Percentiles rank a stretch among this genome's conserved stretches.
These are phyloP conservation scores for Pleurotus citrinopileatus DNA, from an alignment of 768 basidiomycete genomes.

Conservation along the genomic window DNA sequence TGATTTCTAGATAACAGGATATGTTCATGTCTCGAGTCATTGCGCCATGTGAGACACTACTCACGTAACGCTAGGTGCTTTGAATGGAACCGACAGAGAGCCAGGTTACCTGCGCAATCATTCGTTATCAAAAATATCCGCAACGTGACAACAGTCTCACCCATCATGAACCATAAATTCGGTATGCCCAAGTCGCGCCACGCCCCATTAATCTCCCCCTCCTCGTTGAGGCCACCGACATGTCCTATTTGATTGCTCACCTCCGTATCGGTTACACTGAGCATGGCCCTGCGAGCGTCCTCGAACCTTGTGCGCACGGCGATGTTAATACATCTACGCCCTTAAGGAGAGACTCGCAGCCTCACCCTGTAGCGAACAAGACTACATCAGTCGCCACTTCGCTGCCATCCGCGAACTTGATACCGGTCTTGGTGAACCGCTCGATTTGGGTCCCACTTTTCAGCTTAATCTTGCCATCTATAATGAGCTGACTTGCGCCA, in stretches of 20 bases:
- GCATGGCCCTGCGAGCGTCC: conserved; percentile 35
- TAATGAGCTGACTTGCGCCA: conserved; percentile 58
- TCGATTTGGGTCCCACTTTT: conserved; percentile 56
- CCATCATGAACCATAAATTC: conserved; percentile 60
- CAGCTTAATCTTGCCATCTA: conserved; percentile 69
- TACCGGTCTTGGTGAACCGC: conserved; percentile 38
- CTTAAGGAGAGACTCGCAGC: too few relatives aligned
- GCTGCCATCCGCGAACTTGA: conserved; percentile 48
- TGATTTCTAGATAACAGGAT: conserved; percentile 72
- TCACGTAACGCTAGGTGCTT: conserved; percentile 66
- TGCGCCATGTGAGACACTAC: conserved; percentile 31
- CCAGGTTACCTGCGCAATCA: conserved; percentile 45
- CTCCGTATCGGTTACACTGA: conserved; percentile 46
- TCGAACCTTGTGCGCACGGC: conserved; percentile 46
- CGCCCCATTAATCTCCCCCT: conserved; percentile 57
- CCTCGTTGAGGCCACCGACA: conserved; percentile 60
- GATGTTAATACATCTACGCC: too few relatives aligned
- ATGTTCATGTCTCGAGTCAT: too few relatives aligned
- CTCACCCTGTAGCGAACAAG: conserved; percentile 57
- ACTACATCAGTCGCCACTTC: conserved; percentile 52
- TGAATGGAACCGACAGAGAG: conserved; percentile 63
- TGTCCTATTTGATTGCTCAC: conserved; percentile 40
- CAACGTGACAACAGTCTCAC: conserved; percentile 22
- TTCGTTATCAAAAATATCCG: neutral
- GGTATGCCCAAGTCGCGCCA: conserved; percentile 50